These are phyloP conservation scores for Aspergillus bombycis DNA, from an alignment of 2,329 filamentous ascomycete genomes.

Conservation along the genomic window DNA sequence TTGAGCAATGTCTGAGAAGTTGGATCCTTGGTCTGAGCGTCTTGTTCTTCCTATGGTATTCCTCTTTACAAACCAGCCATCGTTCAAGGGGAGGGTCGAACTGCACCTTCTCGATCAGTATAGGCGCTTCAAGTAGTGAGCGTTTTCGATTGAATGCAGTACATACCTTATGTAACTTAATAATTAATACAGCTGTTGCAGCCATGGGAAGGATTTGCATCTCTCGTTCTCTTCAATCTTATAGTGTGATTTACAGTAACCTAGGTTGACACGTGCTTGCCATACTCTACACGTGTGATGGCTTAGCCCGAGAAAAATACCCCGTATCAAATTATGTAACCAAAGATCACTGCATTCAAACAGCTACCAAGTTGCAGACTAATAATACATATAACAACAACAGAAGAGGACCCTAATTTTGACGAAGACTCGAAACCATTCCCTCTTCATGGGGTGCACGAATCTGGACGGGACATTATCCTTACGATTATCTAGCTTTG, in stretches of 20 bases:
- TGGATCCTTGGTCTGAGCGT: conserved; percentile 30
- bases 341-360: not conserved
- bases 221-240: not conserved
- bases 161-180: conserved; percentile 21
- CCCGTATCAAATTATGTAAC: not conserved
- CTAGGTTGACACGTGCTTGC: not conserved
- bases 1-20: conserved; percentile 30
- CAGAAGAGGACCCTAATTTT: no score
- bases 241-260: not conserved
- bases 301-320: not conserved
- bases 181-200: not conserved
- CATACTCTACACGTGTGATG: not conserved
- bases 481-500: not conserved
- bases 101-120: conserved; percentile 28
- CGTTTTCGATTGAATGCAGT: conserved; percentile 36
- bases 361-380: not conserved
- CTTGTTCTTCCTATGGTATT: conserved; percentile 34
- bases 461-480: not conserved
- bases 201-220: not conserved
- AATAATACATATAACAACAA: not conserved
- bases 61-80: conserved; percentile 29
- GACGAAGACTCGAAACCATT: not conserved
- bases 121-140: conserved; percentile 22
- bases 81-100: conserved; percentile 34
- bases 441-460: not conserved